Evolutionary conservation across 1,284 basidiomycete genomes (phyloP).

Genomic region (Ganoderma boninense): DNA sequence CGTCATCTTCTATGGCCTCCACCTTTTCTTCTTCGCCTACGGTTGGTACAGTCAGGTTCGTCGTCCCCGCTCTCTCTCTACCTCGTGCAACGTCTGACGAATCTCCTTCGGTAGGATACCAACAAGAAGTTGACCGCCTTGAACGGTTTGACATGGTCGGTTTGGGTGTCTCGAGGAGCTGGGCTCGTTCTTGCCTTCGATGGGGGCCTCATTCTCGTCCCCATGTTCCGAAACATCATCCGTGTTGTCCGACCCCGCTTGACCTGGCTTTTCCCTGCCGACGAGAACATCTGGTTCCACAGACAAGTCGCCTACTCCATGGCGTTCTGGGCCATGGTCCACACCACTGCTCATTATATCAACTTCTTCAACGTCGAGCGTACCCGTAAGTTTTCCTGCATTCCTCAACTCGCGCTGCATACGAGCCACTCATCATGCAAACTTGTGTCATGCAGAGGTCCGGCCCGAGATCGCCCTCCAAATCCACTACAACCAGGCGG

Average conservation of each 20-base stretch:
- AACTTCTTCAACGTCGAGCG: conserved; percentile 90
- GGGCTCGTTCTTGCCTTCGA: conserved; percentile 87
- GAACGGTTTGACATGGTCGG: conserved; percentile 80
- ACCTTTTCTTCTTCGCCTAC: conserved; percentile 75
- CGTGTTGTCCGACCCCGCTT: conserved; percentile 81
- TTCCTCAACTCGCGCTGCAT: too few relatives aligned
- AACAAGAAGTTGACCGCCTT: conserved; percentile 73
- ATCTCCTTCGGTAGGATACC: conserved; percentile 53
- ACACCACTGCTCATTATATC: conserved; percentile 90
- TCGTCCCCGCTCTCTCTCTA: not conserved
- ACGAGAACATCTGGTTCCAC: conserved; percentile 94
- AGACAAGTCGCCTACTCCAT: conserved; percentile 90
- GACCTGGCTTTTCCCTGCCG: conserved; percentile 83
- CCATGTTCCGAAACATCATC: conserved; percentile 87
- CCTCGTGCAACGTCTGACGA: conserved; percentile 1
- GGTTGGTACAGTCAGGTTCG: conserved; percentile 84
- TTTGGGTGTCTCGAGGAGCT: conserved; percentile 88
- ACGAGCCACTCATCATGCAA: conserved; percentile 19
- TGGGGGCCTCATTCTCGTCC: conserved; percentile 83
- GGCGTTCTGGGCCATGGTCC: conserved; percentile 88
- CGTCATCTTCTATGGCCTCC: conserved; percentile 78
- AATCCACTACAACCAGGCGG: conserved; percentile 87
- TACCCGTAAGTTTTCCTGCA: conserved; percentile 60
- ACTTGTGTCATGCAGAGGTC: conserved; percentile 64
- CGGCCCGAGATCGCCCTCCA: conserved; percentile 76